Evolutionary conservation across 73 alveolate species (phyloP), one percentile per base, ranked within the genome.

Genomic region (Paramecium primaurelia): DNA sequence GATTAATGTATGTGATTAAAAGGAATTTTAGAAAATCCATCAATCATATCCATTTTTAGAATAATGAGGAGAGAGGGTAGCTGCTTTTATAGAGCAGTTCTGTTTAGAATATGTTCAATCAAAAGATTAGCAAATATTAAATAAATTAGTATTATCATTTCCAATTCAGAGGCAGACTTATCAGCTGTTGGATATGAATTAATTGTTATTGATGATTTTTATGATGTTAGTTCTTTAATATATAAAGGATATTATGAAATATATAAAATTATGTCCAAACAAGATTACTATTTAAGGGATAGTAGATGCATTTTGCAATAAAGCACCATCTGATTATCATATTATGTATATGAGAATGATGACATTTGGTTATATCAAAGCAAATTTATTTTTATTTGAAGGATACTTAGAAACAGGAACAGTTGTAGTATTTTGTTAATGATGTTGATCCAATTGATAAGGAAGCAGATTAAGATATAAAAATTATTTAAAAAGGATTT

Each of bases 11-110:
- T 85, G 2, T 5, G 30, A 64, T 45, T 64, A 30, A 28, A 18
- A 18, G 42, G 37, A 59, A 42, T 68, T 40, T 25, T 86, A 86
- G 95, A 49, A 68, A 37, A 44, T 92, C 34, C 44, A 64, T 25
- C n/a, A 45, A 26, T 32, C 36, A 3, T 93, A 47, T 30, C 94
- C 96, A 25, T 58, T 18, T 71, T 96, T 28, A 77, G 99, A 42
- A 71, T 97, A 91, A 93, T 96, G 16, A 88, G 99, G 25, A 92
- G 98, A 36, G 99, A 96, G 71, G 99, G 99, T 7, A 96, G 97
- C 84, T 96, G 99, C 88, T 96, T 96, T 83, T 96, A 96, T 86
- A 54, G 99, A 77, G 95, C 98, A 30, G 88, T 94, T 60, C 87
- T 95, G 8, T 96, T 96, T 93, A 73, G 95, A 86, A 87, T 95